phyloP scores from a whole-genome alignment of 2,329 filamentous ascomycete genomes.

The Gnomoniopsis smithogilvyi region DNA sequence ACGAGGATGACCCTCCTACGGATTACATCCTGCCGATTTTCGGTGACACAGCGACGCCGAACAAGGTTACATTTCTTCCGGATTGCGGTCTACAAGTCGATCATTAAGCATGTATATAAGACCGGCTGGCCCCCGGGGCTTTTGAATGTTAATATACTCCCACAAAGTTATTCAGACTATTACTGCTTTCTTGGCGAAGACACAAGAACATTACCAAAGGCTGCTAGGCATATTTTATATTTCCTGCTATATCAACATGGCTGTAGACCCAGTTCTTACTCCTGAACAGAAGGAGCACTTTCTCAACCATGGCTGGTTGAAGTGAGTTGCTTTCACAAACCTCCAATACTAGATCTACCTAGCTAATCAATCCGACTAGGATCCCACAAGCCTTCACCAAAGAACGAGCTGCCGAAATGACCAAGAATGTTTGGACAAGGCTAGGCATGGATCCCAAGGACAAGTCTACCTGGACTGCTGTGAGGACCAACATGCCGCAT shows the following conservation, averaged over 20 bases:
- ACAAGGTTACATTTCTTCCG: neutral
- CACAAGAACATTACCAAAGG: neutral
- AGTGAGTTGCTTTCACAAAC: conserved; percentile 20
- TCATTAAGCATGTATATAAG: neutral
- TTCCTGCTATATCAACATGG: conserved; percentile 3
- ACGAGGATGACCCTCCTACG: neutral
- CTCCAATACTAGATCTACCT: conserved; percentile 12
- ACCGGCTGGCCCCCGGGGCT: neutral
- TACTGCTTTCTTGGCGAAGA: neutral
- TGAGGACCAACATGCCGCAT: conserved; percentile 62
- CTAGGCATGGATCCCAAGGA: conserved; percentile 63
- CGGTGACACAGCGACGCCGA: neutral
- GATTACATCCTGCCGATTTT: neutral
- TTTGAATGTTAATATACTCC: neutral
- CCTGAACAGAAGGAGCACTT: conserved; percentile 40
- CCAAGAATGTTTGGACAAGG: conserved; percentile 56
- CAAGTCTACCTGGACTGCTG: conserved; percentile 61
- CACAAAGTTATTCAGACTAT: neutral
- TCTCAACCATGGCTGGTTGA: conserved; percentile 37
- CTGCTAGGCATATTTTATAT: no score
- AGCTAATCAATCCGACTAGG: conserved; percentile 22
- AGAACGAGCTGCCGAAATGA: conserved; percentile 33
- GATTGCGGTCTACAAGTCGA: neutral
- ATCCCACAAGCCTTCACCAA: conserved; percentile 34
- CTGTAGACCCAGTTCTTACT: conserved; percentile 27